phyloP scores from a whole-genome alignment of 1,284 basidiomycete species.

The Hemileccinum hortonii region DNA sequence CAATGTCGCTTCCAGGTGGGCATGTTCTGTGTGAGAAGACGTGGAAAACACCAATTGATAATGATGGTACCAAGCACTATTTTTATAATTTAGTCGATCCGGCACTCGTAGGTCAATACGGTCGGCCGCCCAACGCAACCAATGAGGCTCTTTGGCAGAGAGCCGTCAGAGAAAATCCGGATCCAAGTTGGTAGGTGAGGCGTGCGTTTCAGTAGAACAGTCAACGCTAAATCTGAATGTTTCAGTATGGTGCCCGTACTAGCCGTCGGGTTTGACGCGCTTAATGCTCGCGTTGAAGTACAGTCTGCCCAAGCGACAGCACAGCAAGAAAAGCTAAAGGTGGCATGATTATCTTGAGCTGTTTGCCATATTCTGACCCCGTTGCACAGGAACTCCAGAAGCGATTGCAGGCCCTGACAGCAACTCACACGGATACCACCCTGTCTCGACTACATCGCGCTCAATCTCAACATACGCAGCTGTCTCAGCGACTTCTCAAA shows the following conservation, averaged over 20 bases:
- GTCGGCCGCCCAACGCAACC: conserved; percentile 69
- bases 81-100: conserved; percentile 89
- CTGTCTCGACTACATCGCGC: conserved; percentile 68
- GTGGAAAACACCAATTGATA: conserved; percentile 3
- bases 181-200: conserved; percentile 66
- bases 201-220: neutral
- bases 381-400: conserved; percentile 60
- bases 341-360: conserved; percentile 16
- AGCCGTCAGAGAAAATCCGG: conserved; percentile 80
- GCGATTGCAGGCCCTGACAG: conserved; percentile 62
- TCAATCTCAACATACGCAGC: conserved; percentile 66
- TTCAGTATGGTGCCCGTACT: conserved; percentile 79
- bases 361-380: conserved; percentile 2
- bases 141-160: conserved; percentile 81
- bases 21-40: conserved; percentile 4
- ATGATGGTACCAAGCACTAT: conserved; percentile 53
- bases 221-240: conserved; percentile 12
- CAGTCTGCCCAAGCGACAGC: conserved; percentile 69
- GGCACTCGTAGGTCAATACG: conserved; percentile 65
- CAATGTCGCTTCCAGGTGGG: conserved; percentile 81
- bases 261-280: conserved; percentile 79
- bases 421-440: conserved; percentile 69
- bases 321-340: conserved; percentile 73
- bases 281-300: conserved; percentile 78
- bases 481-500: conserved; percentile 72